A percentile compares a stretch with the other conserved stretches of the same genome.
These are phyloP conservation scores for Litsea cubeba DNA, from an alignment of 164 flowering plant genomes.

Conservation along the genomic window DNA sequence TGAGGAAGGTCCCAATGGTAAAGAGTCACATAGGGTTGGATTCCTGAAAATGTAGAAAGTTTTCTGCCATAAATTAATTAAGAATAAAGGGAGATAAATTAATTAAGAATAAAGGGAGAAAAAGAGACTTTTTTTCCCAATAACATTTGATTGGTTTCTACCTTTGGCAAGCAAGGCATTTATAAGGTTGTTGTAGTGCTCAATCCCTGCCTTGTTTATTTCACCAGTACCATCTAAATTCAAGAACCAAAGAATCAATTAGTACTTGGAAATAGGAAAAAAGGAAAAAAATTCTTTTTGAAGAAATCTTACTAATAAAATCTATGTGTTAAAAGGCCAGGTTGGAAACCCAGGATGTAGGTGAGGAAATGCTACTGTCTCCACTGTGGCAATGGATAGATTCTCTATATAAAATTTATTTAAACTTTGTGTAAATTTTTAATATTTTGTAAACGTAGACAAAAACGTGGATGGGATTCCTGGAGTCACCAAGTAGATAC, in stretches of 20 bases:
- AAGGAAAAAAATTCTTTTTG: not conserved
- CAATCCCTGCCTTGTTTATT: constrained; percentile 83
- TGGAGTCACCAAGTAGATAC: too few relatives aligned
- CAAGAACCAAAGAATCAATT: not conserved
- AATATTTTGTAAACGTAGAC: too few relatives aligned
- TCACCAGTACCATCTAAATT: constrained; percentile 71
- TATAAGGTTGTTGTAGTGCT: constrained; percentile 78
- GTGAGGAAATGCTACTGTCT: too few relatives aligned
- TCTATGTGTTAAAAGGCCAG: too few relatives aligned
- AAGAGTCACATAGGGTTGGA: constrained; percentile 83
- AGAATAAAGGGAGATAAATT: not conserved
- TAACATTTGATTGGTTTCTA: constrained; percentile 11
- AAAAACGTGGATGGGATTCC: too few relatives aligned
- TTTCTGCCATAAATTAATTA: not conserved
- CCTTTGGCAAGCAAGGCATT: constrained; percentile 79
- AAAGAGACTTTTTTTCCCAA: not conserved
- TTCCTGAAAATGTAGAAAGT: constrained; percentile 45
- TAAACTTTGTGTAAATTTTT: too few relatives aligned
- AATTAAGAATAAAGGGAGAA: not conserved
- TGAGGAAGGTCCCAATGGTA: constrained; percentile 98
- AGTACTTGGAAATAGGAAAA: not conserved
- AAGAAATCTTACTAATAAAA: not conserved
- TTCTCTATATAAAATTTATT: too few relatives aligned
- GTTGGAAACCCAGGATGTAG: too few relatives aligned
- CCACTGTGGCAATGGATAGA: too few relatives aligned